Conservation (phyloP, 2,329 filamentous ascomycete genomes). For the Fusarium sp. region DNA sequence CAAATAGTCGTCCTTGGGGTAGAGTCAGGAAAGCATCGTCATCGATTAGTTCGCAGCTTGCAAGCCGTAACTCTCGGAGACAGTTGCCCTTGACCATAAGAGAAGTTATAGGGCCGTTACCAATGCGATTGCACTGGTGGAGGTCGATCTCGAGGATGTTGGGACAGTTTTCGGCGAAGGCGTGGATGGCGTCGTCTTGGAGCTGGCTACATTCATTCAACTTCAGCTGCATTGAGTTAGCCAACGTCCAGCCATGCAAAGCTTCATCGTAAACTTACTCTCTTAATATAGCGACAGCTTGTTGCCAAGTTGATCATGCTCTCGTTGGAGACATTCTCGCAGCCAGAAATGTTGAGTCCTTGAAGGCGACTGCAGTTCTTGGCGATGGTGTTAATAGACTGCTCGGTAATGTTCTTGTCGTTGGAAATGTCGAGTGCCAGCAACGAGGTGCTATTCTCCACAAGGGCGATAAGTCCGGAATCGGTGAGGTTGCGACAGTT, state of each 20-base stretch:
- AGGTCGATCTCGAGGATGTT: constrained; percentile 97
- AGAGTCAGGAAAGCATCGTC: constrained; percentile 88
- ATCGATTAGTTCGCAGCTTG: constrained; percentile 84
- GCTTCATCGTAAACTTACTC: constrained; percentile 63
- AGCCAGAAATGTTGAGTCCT: constrained; percentile 91
- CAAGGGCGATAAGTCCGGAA: constrained; percentile 78
- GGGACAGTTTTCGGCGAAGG: constrained; percentile 87
- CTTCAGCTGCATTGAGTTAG: constrained; percentile 72
- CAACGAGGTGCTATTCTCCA: constrained; percentile 81
- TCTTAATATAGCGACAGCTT: constrained; percentile 86
- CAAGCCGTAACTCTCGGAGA: constrained; percentile 88
- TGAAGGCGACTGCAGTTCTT: constrained; percentile 86
- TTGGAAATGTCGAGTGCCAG: constrained; percentile 91
- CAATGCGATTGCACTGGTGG: constrained; percentile 82
- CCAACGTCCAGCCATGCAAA: neutral
- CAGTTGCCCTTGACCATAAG: constrained; percentile 81
- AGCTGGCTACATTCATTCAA: constrained; percentile 91
- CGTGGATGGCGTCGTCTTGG: constrained; percentile 81
- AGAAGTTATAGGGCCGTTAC: constrained; percentile 83
- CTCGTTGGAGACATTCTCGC: constrained; percentile 84
- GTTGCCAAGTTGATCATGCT: constrained; percentile 83
- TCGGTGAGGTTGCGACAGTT: constrained; percentile 89
- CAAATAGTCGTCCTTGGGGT: constrained; percentile 74
- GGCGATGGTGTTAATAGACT: constrained; percentile 80
- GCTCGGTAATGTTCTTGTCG: constrained; percentile 83